A percentile compares a stretch with the other conserved stretches of the same genome.
Conservation (phyloP, 495 filamentous ascomycete genomes). For the Hypoxylon fuscum region DNA sequence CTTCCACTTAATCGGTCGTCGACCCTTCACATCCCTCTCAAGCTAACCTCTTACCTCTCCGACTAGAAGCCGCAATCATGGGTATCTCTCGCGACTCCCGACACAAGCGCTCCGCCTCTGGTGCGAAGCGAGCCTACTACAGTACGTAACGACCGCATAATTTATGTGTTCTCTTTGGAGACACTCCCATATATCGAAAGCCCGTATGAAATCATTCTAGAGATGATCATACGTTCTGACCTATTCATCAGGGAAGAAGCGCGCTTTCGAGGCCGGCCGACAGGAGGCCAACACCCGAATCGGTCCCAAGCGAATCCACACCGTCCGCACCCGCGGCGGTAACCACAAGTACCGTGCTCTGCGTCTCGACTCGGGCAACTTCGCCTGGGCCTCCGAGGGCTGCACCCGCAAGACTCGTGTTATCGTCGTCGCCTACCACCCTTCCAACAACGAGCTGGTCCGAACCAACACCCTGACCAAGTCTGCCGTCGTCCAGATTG, state of each 20-base stretch:
- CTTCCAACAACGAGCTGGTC: constrained; percentile 99
- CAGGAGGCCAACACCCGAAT: constrained; percentile 99
- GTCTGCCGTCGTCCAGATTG: constrained; percentile 97
- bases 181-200: constrained; percentile 57
- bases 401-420: constrained; percentile 98
- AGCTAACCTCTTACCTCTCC: constrained; percentile 28
- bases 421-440: constrained; percentile 96
- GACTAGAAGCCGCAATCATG: constrained; percentile 69
- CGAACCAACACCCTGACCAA: constrained; percentile 99
- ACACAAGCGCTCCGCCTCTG: constrained; percentile 98
- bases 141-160: constrained; percentile 61
- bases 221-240: constrained; percentile 67
- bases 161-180: constrained; percentile 30
- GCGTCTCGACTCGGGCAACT: constrained; percentile 99
- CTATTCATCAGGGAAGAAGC: constrained; percentile 74
- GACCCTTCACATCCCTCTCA: constrained; percentile 14
- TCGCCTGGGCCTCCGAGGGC: constrained; percentile 98
- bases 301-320: constrained; percentile 96
- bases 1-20: constrained; percentile 2
- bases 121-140: constrained; percentile 95
- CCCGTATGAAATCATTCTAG: constrained; percentile 56
- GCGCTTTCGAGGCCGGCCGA: constrained; percentile 99
- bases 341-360: constrained; percentile 99
- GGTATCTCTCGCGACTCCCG: constrained; percentile 99
- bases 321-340: constrained; percentile 97